These are phyloP conservation scores for Clitopilus passeckerianus DNA, from an alignment of 768 basidiomycete species.

Conservation along the genomic window DNA sequence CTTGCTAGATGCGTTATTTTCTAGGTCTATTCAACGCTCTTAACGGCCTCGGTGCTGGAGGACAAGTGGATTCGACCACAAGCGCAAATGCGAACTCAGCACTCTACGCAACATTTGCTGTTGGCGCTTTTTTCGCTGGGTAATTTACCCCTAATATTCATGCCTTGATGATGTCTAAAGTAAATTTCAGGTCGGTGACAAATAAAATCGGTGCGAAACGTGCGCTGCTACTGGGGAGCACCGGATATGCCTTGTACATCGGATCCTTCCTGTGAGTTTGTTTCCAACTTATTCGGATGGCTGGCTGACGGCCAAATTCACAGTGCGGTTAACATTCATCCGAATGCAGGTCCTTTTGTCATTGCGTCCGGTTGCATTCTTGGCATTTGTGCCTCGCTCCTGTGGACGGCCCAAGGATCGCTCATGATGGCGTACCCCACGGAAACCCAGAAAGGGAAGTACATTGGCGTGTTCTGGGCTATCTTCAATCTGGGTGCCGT, in stretches of 20 bases:
- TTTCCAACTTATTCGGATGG: neutral
- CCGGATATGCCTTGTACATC: constrained; percentile 75
- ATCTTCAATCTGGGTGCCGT: constrained; percentile 83
- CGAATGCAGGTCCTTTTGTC: constrained; percentile 54
- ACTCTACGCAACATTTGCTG: constrained; percentile 56
- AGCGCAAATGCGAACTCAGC: constrained; percentile 54
- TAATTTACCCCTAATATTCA: constrained; percentile 15
- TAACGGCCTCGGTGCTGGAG: constrained; percentile 59
- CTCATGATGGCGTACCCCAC: constrained; percentile 84
- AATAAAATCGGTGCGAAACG: constrained; percentile 75
- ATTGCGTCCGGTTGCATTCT: constrained; percentile 69
- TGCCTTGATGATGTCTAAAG: neutral
- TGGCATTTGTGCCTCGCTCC: constrained; percentile 63
- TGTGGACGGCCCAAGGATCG: constrained; percentile 86
- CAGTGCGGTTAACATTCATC: constrained; percentile 70
- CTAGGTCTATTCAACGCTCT: constrained; percentile 61
- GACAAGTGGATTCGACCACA: constrained; percentile 47
- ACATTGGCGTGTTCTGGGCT: constrained; percentile 78
- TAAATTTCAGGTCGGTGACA: constrained; percentile 56
- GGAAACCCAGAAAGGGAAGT: constrained; percentile 71
- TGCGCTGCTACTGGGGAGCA: constrained; percentile 69
- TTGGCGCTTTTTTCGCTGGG: constrained; percentile 68
- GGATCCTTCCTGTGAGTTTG: constrained; percentile 63
- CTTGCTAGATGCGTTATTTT: neutral
- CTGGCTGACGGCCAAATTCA: constrained; percentile 1